Base-by-base conservation (phyloP, 768 basidiomycete species). In the Bullera alba region DNA sequence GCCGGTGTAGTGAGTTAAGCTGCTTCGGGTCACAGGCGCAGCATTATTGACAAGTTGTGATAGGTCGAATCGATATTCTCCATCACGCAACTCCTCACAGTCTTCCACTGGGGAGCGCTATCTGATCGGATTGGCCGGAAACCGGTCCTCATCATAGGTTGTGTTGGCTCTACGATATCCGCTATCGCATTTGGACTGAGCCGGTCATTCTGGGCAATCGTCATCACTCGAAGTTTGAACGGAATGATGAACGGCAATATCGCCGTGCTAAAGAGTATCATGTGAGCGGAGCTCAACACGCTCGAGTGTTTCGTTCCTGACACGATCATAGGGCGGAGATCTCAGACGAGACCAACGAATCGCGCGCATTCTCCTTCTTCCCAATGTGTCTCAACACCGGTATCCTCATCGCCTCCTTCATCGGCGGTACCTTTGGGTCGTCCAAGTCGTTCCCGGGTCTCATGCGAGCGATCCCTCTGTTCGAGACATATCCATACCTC, bases 61-160 rank as follows among this genome's bases (percentile, higher is more conserved):
- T 36, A 66, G 64, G 56, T 66, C 48, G 64, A 66, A 54, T 62
- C 61, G 16, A 44, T 66, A 14, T 66, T 66, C 50, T 59, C 61
- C 15, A 28, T 66, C 8, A 48, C 61, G 2, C 60, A 66, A 43
- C 53, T 66, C n/a, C 17, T 57, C 19, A 66, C 64, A 8, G 54
- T 66, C 21, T 66, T 62, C 46, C 58, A 60, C 42, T 66, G 64
- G 64, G 64, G 64, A 6, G 36, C 52, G 30, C 45, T 61, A 23
- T 55, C 51, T 41, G 64, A 66, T 46, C 39, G 57, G 16, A 56
- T 57, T 22, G 64, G 64, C 6, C 35, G 64, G 17, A 66, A 66
- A 37, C 64, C 64, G 7, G 56, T 66, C 0, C 37, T 66, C 8
- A 38, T 36, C 29, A 36, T 60, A 55, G 63, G 64, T 22, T 66